These are phyloP conservation scores for Spinacia oleracea DNA, from an alignment of 179 eudicot species.

Conservation along the genomic window DNA sequence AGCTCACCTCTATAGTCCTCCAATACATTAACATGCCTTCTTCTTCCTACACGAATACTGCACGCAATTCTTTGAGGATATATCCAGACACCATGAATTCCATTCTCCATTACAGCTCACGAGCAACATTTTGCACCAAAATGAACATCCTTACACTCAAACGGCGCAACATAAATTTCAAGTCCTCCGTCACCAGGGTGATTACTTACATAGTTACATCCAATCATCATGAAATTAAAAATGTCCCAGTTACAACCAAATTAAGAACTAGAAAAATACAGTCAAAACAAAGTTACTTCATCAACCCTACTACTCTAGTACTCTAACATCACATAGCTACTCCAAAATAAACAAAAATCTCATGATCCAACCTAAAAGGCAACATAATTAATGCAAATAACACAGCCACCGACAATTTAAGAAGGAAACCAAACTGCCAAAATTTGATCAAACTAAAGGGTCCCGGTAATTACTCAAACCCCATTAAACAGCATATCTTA, in stretches of 20 bases:
- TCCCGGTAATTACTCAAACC: slow-evolving; percentile 17
- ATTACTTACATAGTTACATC: background rate
- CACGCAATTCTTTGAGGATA: background rate
- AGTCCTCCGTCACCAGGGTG: slow-evolving; percentile 11
- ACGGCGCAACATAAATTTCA: background rate
- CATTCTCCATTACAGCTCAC: background rate
- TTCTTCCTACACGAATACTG: background rate
- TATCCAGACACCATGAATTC: background rate
- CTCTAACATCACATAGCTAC: background rate
- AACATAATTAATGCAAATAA: slow-evolving; percentile 29
- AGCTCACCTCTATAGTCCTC: background rate
- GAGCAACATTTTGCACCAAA: background rate
- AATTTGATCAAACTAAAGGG: slow-evolving; percentile 1
- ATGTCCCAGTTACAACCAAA: background rate
- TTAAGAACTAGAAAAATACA: background rate
- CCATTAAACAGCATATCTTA: background rate
- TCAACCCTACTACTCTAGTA: background rate
- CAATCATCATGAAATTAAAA: background rate
- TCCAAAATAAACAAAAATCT: background rate
- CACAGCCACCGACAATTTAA: slow-evolving; percentile 35
- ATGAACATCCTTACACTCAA: background rate
- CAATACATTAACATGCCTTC: background rate
- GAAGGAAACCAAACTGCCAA: background rate
- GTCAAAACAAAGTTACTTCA: background rate
- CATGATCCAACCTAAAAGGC: slow-evolving; percentile 26